Conservation (phyloP, 148 eudicot genomes). For the Agrostemma githago region DNA sequence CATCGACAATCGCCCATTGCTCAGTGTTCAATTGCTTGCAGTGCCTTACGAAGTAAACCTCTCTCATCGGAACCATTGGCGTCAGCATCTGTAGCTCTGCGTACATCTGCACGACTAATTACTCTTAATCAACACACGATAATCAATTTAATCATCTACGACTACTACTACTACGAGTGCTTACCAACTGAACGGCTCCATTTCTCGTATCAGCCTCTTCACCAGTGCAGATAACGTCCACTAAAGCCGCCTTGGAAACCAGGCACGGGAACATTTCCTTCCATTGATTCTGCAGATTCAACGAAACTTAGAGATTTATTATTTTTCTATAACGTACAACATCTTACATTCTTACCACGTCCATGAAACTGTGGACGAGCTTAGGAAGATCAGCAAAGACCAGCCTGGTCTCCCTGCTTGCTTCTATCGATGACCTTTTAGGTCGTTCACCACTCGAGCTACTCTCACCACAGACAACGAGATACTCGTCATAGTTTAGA, state of each 20-base stretch:
- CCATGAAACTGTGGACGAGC: conserved; percentile 78
- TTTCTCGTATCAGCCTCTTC: conserved; percentile 52
- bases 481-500: conserved; percentile 80
- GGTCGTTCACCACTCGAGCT: conserved; percentile 32
- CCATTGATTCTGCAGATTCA: conserved; percentile 64
- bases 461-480: conserved; percentile 40
- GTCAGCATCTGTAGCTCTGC: conserved; percentile 96
- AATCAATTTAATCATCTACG: conserved; percentile 4
- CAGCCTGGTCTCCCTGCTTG: conserved; percentile 70
- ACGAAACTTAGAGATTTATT: too few relatives aligned
- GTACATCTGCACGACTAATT: conserved; percentile 58
- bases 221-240: conserved; percentile 66
- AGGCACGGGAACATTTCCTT: conserved; percentile 85
- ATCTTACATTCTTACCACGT: conserved; percentile 49
- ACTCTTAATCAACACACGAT: background rate
- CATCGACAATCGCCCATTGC: conserved; percentile 92
- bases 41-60: conserved; percentile 78
- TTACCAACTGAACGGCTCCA: conserved; percentile 77
- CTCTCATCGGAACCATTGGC: conserved; percentile 83
- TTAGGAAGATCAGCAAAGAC: conserved; percentile 75
- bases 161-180: conserved; percentile 12
- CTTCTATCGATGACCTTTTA: conserved; percentile 62
- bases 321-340: too few relatives aligned
- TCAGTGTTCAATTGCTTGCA: conserved; percentile 74
- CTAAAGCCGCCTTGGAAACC: conserved; percentile 75